Evolutionary conservation across 1,284 basidiomycete species (phyloP), one percentile per base, ranked within the genome.

Genomic region (Salmacisia buchloeana): DNA sequence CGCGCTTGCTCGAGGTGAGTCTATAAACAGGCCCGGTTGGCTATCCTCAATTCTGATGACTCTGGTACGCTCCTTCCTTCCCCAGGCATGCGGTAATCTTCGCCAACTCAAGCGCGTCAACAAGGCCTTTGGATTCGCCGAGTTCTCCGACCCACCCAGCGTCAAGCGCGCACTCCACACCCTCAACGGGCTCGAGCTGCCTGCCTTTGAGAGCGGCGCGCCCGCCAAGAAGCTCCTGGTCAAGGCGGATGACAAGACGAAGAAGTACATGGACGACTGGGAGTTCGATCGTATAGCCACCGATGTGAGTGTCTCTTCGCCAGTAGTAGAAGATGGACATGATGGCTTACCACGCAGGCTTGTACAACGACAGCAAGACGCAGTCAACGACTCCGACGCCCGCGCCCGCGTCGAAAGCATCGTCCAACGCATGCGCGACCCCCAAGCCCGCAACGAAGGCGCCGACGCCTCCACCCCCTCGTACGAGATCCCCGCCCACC

Each of bases 41-140:
- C 29, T n/a, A 31, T 15, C 23, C 9, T 31, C 15, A 41, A 4
- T 36, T 46, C 41, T 56, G 54, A 41, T 41, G 62, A 36, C 49
- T 59, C 27, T 49, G 23, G n/a, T 23, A 38, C 58, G 21, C 29
- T 12, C 59, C 56, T 62, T 49, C 35, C 4, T 29, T 35, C 63
- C 43, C 10, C 31, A 21, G 92, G 87, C 92, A 27, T 97, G 93
- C 78, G 94, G 94, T 25, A 85, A 87, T 2, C 83, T 96, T 60
- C 87, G 87, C 64, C 90, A 89, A 3, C 89, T 96, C 81, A 97
- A 94, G 74, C 87, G 92, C 9, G 86, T 94, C 13, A 91, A 91
- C 2, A 92, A 94, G 82, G 91, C 91, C 2, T 97, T 97, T 75
- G 94, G 92, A 2, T 97, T 97, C 79, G 92, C 92, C 39, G 89